These are phyloP conservation scores for Salix viminalis DNA, from an alignment of 345 rosid genomes.

Conservation along the genomic window DNA sequence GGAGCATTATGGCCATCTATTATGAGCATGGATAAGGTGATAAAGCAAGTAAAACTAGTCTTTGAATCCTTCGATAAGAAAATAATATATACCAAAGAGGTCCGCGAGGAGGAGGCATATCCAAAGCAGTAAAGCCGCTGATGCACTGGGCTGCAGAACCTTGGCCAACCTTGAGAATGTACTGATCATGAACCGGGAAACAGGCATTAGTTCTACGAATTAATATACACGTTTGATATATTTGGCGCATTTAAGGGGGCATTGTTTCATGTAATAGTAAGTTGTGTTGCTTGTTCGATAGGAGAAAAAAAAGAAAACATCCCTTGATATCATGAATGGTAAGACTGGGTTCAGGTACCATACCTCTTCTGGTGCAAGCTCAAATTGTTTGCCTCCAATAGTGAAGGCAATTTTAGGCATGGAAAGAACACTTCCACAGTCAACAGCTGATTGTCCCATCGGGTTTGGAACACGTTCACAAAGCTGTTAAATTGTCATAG, in stretches of 20 bases:
- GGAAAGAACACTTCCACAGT: constrained; percentile 20
- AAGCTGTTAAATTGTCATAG: constrained; percentile 2
- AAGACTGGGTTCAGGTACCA: neutral
- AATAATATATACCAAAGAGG: constrained; percentile 27
- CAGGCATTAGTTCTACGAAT: neutral
- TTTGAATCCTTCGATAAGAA: neutral
- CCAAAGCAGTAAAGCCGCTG: constrained; percentile 32
- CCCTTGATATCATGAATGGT: neutral
- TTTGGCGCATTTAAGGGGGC: neutral
- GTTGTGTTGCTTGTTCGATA: neutral
- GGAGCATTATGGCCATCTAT: neutral
- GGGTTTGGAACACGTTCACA: constrained; percentile 28
- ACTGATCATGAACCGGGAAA: constrained; percentile 16
- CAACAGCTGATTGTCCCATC: constrained; percentile 24
- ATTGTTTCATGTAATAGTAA: neutral
- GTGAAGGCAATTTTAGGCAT: constrained; percentile 29
- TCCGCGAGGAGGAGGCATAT: constrained; percentile 31
- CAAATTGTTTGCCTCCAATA: constrained; percentile 18
- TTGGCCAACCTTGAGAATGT: constrained; percentile 26
- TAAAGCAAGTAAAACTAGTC: neutral
- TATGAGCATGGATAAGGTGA: neutral
- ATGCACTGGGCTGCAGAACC: constrained; percentile 25
- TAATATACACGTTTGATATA: too few species aligned
- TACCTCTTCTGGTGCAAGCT: constrained; percentile 27
- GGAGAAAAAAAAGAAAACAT: neutral